These are phyloP conservation scores for Boletus sp. DNA, from an alignment of 1,284 basidiomycete species.

Conservation along the genomic window DNA sequence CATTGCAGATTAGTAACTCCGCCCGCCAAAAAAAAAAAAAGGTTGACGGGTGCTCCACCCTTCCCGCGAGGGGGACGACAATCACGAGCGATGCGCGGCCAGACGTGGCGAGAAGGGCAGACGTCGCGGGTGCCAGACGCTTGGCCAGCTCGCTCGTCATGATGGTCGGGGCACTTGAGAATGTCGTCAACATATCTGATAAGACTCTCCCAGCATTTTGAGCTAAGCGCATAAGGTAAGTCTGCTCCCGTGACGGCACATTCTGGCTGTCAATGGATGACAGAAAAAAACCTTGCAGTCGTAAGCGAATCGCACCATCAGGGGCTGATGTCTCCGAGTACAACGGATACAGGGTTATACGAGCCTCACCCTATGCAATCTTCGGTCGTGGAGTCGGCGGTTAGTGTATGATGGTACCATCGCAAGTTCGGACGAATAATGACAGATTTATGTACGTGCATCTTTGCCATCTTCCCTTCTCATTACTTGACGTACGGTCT, in stretches of 20 bases:
- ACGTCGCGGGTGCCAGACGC: too few species aligned
- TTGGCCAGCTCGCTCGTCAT: too few species aligned
- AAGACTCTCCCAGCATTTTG: neutral
- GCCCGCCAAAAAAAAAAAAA: too few species aligned
- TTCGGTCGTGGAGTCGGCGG: too few species aligned
- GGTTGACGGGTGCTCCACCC: too few species aligned
- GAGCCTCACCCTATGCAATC: too few species aligned
- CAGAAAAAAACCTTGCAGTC: neutral
- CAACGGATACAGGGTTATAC: neutral
- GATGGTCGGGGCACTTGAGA: neutral
- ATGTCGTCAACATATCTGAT: slow-evolving; percentile 3
- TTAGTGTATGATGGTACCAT: too few species aligned
- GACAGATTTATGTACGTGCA: neutral
- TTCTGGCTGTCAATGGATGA: neutral
- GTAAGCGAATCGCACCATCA: neutral
- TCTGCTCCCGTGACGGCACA: too few species aligned
- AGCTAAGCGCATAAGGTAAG: too few species aligned
- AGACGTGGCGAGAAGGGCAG: too few species aligned
- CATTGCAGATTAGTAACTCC: neutral
- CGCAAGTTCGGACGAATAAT: neutral
- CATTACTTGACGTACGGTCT: slow-evolving; percentile 1
- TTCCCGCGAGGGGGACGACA: slow-evolving; percentile 7
- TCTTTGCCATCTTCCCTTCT: neutral
- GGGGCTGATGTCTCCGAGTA: slow-evolving; percentile 1
- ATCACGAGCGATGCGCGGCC: neutral